A percentile compares a stretch with the other conserved stretches of the same genome.
Conservation (phyloP, 257 asterid genomes). For the Forsythia viridissima region DNA sequence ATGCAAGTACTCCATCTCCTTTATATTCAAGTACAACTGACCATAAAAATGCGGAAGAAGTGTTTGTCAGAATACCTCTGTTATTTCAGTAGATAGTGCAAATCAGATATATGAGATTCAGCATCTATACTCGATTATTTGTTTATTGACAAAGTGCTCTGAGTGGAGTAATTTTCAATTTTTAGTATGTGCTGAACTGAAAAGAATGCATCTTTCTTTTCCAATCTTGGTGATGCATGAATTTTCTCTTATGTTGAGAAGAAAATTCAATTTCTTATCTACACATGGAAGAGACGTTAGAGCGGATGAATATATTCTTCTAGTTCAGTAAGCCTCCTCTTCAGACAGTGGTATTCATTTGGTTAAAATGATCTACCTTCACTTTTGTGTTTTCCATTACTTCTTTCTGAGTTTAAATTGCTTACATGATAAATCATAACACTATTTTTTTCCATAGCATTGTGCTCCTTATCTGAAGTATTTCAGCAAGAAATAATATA, state of each 20-base stretch:
- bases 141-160: not conserved
- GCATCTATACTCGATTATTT: not conserved
- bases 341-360: not conserved
- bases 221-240: not conserved
- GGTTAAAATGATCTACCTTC: not conserved
- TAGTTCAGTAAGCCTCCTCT: not conserved
- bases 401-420: not conserved
- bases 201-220: not conserved
- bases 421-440: not conserved
- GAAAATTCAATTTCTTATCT: not conserved
- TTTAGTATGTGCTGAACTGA: not conserved
- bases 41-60: not conserved
- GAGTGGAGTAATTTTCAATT: not conserved
- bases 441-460: not conserved
- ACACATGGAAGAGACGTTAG: not conserved
- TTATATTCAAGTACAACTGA: not conserved
- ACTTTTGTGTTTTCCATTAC: not conserved
- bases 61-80: not conserved
- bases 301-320: too few relatives aligned
- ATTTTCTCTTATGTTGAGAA: not conserved
- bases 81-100: slow-evolving; percentile 4
- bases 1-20: slow-evolving; percentile 5
- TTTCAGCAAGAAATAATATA: not conserved
- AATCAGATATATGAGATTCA: slow-evolving; percentile 5
- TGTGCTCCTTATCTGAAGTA: not conserved